Conservation (phyloP, 148 eudicot genomes). For the Fagopyrum esculentum region DNA sequence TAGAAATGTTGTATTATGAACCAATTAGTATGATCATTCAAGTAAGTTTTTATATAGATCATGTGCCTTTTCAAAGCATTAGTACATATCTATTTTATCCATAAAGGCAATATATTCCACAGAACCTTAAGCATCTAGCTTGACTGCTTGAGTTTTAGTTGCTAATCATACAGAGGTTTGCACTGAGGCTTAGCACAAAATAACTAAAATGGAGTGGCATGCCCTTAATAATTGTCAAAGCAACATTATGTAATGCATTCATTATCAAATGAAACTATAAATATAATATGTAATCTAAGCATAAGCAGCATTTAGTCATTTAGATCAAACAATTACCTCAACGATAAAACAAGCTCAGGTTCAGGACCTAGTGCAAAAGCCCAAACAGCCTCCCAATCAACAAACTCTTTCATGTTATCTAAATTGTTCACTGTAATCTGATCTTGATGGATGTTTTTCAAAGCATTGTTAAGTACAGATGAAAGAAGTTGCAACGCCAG, state of each 20-base stretch:
- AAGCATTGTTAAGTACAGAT: conserved; percentile 57
- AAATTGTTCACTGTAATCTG: conserved; percentile 21
- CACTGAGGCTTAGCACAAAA: not conserved
- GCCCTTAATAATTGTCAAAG: not conserved
- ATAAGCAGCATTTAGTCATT: not conserved
- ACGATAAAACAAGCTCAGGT: conserved; percentile 82
- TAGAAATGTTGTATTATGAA: not conserved
- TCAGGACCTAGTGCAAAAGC: conserved; percentile 95
- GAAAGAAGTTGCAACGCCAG: conserved; percentile 82
- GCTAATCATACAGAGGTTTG: not conserved
- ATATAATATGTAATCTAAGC: not conserved
- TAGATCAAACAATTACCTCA: conserved; percentile 44
- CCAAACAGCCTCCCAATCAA: conserved; percentile 93
- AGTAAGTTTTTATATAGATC: not conserved
- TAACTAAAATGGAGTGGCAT: not conserved
- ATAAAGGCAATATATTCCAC: not conserved
- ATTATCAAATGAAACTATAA: not conserved
- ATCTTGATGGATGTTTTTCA: conserved; percentile 32
- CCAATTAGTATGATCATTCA: not conserved
- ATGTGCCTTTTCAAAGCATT: not conserved
- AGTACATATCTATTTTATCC: not conserved
- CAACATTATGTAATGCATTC: not conserved
- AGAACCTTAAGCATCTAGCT: conserved; percentile 3
- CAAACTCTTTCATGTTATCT: conserved; percentile 17
- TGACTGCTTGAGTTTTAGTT: not conserved